Evolutionary conservation across 352 stramenopile genomes (phyloP), one percentile per base, ranked within the genome.

Genomic region (Globisporangium alternatum): DNA sequence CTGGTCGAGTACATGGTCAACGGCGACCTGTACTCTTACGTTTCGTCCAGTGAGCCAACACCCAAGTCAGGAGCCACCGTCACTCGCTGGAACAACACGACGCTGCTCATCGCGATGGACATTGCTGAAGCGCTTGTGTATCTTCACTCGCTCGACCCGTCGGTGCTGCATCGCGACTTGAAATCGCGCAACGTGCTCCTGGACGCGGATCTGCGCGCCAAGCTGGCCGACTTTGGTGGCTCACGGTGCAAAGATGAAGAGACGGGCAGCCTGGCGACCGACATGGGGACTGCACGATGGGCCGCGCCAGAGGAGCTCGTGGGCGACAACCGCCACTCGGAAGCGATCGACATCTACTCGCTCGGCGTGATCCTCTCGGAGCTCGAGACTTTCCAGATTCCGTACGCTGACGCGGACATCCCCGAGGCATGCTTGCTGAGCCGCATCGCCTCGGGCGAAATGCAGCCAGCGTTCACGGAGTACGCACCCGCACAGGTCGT

Each of bases 241-340:
- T 77, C 77, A 41, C 73, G 74, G 2, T 70, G 71, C 33, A 60
- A 72, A 25, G 68, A 72, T 43, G 62, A 74, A 17, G 48, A 65
- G 12, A 59, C 83, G 43, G 43, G 69, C 2, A 76, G 67, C 2
- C 83, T 85, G 75, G 81, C 68, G 1, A 60, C 66, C 2, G 65
- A 65, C 9, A 59, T 81, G 8, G 84, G 82, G 5, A 93, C 84
- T 5, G 82, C 76, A 44, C 81, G 81, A 22, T 89, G 82, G 82
- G 71, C 80, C 31, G 78, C 82, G 6, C 80, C 82, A 0, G 82
- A 91, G 53, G 64, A 89, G 25, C 71, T 97, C 22, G 44, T 71
- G 1, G 87, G 88, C 3, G 68, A 76, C 30, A 76, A 61, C 21
- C 80, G 91, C 25, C 81, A 80, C 62, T 70, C 81, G 19, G 70